Conservation (phyloP, 257 asterid species). For the Leptodermis oblonga region DNA sequence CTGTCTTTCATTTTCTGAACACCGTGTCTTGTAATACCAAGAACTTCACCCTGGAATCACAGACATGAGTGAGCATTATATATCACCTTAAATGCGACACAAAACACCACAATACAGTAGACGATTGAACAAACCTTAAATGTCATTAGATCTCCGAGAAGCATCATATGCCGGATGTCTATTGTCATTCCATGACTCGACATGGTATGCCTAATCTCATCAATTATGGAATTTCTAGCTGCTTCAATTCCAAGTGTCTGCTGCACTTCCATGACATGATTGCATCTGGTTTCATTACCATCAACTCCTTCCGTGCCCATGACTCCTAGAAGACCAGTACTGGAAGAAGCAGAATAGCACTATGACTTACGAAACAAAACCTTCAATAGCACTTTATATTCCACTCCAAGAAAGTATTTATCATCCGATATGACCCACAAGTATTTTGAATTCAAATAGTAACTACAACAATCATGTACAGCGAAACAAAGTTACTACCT, state of each 20-base stretch:
- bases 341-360: conserved; percentile 26
- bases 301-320: conserved; percentile 89
- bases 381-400: not conserved
- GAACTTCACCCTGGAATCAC: conserved; percentile 71
- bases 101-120: not conserved
- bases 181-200: conserved; percentile 80
- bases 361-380: not conserved
- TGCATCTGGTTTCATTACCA: conserved; percentile 60
- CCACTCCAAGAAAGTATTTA: not conserved
- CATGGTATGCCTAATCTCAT: conserved; percentile 73
- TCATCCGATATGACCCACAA: not conserved
- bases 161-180: conserved; percentile 96
- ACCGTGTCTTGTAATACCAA: conserved; percentile 86
- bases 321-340: conserved; percentile 81
- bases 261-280: conserved; percentile 69
- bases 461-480: no score
- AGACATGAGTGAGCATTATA: not conserved
- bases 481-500: not conserved
- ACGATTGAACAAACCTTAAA: conserved; percentile 49
- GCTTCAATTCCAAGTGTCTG: conserved; percentile 89
- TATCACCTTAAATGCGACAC: conserved; percentile 2
- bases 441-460: no score
- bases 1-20: conserved; percentile 88
- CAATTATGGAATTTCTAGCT: conserved; percentile 67
- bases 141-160: conserved; percentile 93